phyloP scores from a whole-genome alignment of 805 yeast species.

The Teunomyces atbi region DNA sequence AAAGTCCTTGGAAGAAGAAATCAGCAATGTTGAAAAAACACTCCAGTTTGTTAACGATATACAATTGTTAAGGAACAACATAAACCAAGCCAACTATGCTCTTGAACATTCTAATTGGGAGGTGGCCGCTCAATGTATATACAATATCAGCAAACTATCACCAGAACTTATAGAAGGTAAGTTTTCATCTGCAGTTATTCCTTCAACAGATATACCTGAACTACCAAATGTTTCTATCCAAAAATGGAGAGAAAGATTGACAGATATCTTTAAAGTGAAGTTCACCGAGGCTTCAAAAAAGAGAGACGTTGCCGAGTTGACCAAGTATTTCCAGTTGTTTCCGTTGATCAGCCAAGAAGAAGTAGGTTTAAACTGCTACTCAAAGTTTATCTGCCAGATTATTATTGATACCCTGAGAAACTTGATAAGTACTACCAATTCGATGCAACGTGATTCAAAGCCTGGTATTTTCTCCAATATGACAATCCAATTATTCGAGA shows the following conservation, averaged over 20 bases:
- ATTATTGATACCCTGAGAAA: constrained; percentile 76
- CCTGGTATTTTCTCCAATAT: constrained; percentile 60
- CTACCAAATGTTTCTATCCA: constrained; percentile 58
- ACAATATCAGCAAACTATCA: constrained; percentile 48
- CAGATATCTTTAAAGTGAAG: constrained; percentile 53
- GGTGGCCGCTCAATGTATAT: constrained; percentile 71
- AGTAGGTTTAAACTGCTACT: constrained; percentile 75
- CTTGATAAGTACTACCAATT: constrained; percentile 47
- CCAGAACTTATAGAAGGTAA: constrained; percentile 52
- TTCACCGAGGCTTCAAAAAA: constrained; percentile 69
- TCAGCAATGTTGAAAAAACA: constrained; percentile 59
- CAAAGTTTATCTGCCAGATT: constrained; percentile 81
- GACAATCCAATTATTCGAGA: constrained; percentile 71
- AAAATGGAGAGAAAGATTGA: constrained; percentile 60
- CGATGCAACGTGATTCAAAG: constrained; percentile 21
- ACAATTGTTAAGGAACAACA: constrained; percentile 60
- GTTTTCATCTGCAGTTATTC: constrained; percentile 79
- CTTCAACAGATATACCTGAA: constrained; percentile 83
- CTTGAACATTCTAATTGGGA: constrained; percentile 69
- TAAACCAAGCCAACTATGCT: constrained; percentile 66
- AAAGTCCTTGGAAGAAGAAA: constrained; percentile 66
- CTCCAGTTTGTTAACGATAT: constrained; percentile 64
- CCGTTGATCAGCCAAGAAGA: constrained; percentile 77
- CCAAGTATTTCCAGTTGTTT: constrained; percentile 79
- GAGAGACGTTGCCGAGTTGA: constrained; percentile 65